phyloP scores from a whole-genome alignment of 345 rosid genomes.

The Arabidopsis suecica region DNA sequence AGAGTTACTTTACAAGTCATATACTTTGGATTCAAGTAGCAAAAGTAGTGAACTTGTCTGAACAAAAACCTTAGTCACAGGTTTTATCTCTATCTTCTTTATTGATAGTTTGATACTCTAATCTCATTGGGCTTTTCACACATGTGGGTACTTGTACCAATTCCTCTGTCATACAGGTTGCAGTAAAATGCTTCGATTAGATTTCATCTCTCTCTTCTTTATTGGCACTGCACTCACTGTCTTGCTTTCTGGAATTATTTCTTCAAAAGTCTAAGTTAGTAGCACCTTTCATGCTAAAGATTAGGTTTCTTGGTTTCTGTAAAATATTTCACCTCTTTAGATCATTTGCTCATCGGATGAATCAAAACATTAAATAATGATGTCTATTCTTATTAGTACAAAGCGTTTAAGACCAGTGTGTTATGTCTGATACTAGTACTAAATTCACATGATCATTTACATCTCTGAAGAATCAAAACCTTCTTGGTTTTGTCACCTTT shows the following conservation, averaged over 20 bases:
- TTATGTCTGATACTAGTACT: slow-evolving; percentile 12
- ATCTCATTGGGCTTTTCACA: slow-evolving; percentile 19
- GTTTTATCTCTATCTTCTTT: slow-evolving; percentile 24
- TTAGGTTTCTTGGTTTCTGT: slow-evolving; percentile 36
- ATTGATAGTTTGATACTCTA: slow-evolving; percentile 12
- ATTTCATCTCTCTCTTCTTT: slow-evolving; percentile 23
- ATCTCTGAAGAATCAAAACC: slow-evolving; percentile 13
- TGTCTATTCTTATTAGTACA: slow-evolving; percentile 28
- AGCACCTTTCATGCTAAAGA: slow-evolving; percentile 12
- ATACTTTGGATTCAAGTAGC: slow-evolving; percentile 23
- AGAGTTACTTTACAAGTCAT: slow-evolving; percentile 23
- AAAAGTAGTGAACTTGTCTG: slow-evolving; percentile 33
- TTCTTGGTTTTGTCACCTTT: slow-evolving; percentile 14
- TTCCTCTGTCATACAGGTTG: slow-evolving; percentile 14
- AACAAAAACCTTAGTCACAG: slow-evolving; percentile 18
- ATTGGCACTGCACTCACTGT: slow-evolving; percentile 36
- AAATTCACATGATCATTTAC: slow-evolving; percentile 25
- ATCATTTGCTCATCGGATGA: slow-evolving; percentile 35
- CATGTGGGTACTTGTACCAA: slow-evolving; percentile 15
- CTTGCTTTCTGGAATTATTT: slow-evolving; percentile 29
- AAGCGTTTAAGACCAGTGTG: slow-evolving; percentile 25
- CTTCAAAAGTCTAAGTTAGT: slow-evolving; percentile 31
- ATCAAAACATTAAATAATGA: slow-evolving; percentile 25
- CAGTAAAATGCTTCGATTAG: slow-evolving; percentile 23
- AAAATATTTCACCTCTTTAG: slow-evolving; percentile 25